phyloP scores from a whole-genome alignment of 1,284 basidiomycete species.

The Sanghuangporus weigelae region DNA sequence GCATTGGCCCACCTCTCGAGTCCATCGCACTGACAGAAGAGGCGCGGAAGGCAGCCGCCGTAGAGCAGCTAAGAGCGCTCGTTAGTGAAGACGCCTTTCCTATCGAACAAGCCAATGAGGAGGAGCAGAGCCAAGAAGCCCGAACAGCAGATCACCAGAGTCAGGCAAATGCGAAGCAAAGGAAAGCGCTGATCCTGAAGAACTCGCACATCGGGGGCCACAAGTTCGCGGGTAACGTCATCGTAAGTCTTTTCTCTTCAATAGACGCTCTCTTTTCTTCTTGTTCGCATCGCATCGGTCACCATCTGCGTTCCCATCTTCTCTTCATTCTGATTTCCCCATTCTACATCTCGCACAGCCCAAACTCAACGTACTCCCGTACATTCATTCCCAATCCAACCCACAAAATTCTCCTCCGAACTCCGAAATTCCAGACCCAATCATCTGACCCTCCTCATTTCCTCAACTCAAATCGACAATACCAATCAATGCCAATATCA shows the following conservation, averaged over 20 bases:
- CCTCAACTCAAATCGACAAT: no score
- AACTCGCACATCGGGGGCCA: conserved; percentile 91
- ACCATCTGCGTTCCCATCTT: background rate
- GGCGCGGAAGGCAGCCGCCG: conserved; percentile 38
- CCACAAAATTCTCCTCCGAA: background rate
- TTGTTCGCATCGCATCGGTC: background rate
- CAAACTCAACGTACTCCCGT: background rate
- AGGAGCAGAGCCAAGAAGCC: background rate
- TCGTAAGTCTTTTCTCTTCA: conserved; percentile 58
- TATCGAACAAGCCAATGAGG: background rate
- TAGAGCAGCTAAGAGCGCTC: conserved; percentile 45
- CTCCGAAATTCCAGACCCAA: background rate
- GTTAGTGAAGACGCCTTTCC: conserved; percentile 27
- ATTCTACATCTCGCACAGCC: background rate
- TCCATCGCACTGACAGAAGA: conserved; percentile 28
- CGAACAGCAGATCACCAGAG: background rate
- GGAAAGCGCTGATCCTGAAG: conserved; percentile 71
- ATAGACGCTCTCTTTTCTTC: no score
- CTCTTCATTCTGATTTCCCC: background rate
- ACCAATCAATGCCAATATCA: background rate
- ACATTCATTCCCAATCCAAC: background rate
- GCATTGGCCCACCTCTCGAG: conserved; percentile 53
- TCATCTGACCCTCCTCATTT: conserved; percentile 10
- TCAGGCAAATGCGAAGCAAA: conserved; percentile 21
- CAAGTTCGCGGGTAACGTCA: conserved; percentile 87